Percentiles rank a stretch among this genome's conserved stretches.
Conservation (phyloP, 140 eudicot species). For the Senecio squalidus region DNA sequence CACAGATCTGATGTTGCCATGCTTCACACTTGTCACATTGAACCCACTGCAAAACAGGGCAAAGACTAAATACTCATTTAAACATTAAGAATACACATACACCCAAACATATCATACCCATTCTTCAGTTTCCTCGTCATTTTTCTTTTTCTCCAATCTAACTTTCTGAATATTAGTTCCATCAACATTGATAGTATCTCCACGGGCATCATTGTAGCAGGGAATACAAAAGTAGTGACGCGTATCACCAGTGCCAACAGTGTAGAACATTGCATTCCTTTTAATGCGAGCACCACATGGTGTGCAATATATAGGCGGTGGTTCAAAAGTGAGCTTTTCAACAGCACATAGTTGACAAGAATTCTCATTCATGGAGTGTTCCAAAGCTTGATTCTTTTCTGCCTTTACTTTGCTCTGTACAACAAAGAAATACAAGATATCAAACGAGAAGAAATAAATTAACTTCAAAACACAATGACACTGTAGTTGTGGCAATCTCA, state of each 20-base stretch:
- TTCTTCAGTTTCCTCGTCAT: conserved; percentile 98
- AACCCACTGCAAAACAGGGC: conserved; percentile 80
- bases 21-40: conserved; percentile 99
- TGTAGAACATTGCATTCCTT: conserved; percentile 90
- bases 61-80: background rate
- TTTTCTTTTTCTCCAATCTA: conserved; percentile 92
- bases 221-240: conserved; percentile 81
- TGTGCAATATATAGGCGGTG: conserved; percentile 92
- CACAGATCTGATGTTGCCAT: conserved; percentile 99
- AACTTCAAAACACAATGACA: conserved; percentile 4
- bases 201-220: conserved; percentile 87
- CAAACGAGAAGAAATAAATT: background rate
- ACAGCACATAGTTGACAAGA: conserved; percentile 98
- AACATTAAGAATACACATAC: background rate
- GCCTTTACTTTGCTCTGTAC: conserved; percentile 92
- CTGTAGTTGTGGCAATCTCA: conserved; percentile 15
- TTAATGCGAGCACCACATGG: conserved; percentile 93
- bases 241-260: conserved; percentile 83
- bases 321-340: conserved; percentile 92
- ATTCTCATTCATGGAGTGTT: conserved; percentile 87
- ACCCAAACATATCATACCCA: conserved; percentile 48
- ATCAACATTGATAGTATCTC: conserved; percentile 74
- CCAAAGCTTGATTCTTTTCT: conserved; percentile 94
- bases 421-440: conserved; percentile 5
- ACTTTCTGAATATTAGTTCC: conserved; percentile 64